A percentile compares a stretch with the other conserved stretches of the same genome.
Evolutionary conservation across 1,284 basidiomycete genomes (phyloP).

Genomic region (Cutaneotrichosporon sp.): DNA sequence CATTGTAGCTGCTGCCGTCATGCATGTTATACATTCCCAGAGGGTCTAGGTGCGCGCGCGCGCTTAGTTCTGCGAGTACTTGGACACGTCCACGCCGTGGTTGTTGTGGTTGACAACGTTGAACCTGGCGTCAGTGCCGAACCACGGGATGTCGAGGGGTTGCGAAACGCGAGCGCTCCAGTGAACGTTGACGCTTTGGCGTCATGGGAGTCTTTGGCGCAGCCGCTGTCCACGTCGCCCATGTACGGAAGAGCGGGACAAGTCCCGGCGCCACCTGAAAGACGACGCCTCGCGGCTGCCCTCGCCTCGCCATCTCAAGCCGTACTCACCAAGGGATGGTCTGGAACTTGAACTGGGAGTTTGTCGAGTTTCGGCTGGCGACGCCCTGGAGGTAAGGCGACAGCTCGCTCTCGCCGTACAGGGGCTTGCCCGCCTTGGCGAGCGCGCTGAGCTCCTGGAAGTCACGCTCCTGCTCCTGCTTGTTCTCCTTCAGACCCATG

Average conservation of each 20-base stretch:
- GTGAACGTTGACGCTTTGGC: too few relatives aligned
- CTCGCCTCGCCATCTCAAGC: too few relatives aligned
- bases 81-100: conserved; percentile 78
- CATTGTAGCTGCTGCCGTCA: neutral
- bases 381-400: conserved; percentile 82
- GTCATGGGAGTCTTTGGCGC: too few relatives aligned
- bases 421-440: conserved; percentile 66
- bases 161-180: too few relatives aligned
- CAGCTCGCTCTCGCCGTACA: conserved; percentile 78
- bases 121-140: conserved; percentile 62
- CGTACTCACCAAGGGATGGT: conserved; percentile 63
- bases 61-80: conserved; percentile 53
- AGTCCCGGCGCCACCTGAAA: too few relatives aligned
- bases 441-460: conserved; percentile 67
- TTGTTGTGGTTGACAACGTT: conserved; percentile 84
- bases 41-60: neutral
- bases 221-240: too few relatives aligned
- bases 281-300: neutral
- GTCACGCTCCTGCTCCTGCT: conserved; percentile 70
- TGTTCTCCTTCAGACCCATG: conserved; percentile 96
- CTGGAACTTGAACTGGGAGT: conserved; percentile 74
- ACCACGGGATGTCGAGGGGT: too few relatives aligned
- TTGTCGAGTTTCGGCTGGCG: conserved; percentile 86
- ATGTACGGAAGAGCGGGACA: too few relatives aligned
- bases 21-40: conserved; percentile 20